These are phyloP conservation scores for Epichloe scottii DNA, from an alignment of 2,329 filamentous ascomycete genomes.

Conservation along the genomic window DNA sequence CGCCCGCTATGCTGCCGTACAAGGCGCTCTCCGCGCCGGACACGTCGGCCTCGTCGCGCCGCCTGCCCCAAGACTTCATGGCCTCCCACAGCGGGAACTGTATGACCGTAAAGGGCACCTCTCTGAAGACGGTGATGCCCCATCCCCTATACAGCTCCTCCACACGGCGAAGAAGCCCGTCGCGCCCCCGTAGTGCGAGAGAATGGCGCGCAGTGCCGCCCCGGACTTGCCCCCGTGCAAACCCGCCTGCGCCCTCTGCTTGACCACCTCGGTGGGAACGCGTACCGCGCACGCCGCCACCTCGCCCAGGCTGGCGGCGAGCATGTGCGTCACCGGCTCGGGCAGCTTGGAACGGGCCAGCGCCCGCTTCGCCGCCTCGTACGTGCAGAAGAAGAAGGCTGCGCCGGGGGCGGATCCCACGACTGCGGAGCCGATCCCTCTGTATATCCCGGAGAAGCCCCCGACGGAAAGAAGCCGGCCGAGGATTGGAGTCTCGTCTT, in stretches of 20 bases:
- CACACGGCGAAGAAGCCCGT: constrained; percentile 49
- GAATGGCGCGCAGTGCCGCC: constrained; percentile 57
- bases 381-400: constrained; percentile 94
- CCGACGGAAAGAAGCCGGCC: constrained; percentile 63
- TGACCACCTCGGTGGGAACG: constrained; percentile 92
- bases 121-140: constrained; percentile 82
- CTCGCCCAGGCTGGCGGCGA: constrained; percentile 76
- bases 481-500: constrained; percentile 92
- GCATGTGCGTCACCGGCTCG: constrained; percentile 54
- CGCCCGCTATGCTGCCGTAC: constrained; percentile 74
- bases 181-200: constrained; percentile 29
- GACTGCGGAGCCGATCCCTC: constrained; percentile 77
- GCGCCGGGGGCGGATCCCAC: constrained; percentile 88
- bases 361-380: constrained; percentile 58
- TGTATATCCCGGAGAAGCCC: constrained; percentile 90
- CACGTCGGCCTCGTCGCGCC: constrained; percentile 28
- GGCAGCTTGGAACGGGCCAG: constrained; percentile 21
- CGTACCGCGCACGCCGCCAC: constrained; percentile 83
- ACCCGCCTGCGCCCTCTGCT: constrained; percentile 87
- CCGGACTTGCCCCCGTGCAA: constrained; percentile 61
- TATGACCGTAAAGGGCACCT: constrained; percentile 94
- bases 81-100: constrained; percentile 97
- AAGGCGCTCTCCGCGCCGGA: constrained; percentile 68
- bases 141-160: constrained; percentile 86
- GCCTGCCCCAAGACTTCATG: constrained; percentile 56